Evolutionary conservation across 331 rosid genomes (phyloP).

Genomic region (Acacia concinna): DNA sequence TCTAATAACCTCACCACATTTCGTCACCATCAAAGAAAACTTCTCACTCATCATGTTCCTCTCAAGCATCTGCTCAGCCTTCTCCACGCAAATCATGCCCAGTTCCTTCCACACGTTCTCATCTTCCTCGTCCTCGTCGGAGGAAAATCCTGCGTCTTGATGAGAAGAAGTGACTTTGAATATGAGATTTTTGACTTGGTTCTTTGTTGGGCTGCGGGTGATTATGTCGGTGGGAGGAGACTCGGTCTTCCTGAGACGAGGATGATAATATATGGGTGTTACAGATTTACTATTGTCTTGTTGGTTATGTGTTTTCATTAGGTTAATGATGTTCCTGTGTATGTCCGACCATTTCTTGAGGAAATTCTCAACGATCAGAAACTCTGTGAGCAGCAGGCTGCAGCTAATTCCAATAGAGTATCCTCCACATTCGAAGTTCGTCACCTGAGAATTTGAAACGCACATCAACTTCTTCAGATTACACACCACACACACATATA

Average conservation of each 20-base stretch:
- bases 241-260: conserved; percentile 2
- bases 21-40: conserved; percentile 25
- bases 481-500: not conserved
- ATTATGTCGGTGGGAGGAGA: not conserved
- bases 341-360: conserved; percentile 49
- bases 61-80: conserved; percentile 36
- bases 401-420: conserved; percentile 53
- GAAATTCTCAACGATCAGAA: conserved; percentile 39
- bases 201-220: conserved; percentile 2
- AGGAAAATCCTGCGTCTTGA: not conserved
- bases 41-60: not conserved
- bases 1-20: conserved; percentile 15
- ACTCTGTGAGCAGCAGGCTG: conserved; percentile 47
- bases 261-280: conserved; percentile 38
- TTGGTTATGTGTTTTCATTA: conserved; percentile 3
- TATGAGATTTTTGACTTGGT: conserved; percentile 2
- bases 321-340: conserved; percentile 33
- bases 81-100: conserved; percentile 39
- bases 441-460: conserved; percentile 35
- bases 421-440: conserved; percentile 56
- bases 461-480: not conserved
- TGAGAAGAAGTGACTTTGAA: conserved; percentile 22
- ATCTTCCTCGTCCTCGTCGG: not conserved
- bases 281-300: not conserved
- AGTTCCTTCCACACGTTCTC: conserved; percentile 11